phyloP scores from a whole-genome alignment of 345 rosid species.

The Hypericum perforatum region DNA sequence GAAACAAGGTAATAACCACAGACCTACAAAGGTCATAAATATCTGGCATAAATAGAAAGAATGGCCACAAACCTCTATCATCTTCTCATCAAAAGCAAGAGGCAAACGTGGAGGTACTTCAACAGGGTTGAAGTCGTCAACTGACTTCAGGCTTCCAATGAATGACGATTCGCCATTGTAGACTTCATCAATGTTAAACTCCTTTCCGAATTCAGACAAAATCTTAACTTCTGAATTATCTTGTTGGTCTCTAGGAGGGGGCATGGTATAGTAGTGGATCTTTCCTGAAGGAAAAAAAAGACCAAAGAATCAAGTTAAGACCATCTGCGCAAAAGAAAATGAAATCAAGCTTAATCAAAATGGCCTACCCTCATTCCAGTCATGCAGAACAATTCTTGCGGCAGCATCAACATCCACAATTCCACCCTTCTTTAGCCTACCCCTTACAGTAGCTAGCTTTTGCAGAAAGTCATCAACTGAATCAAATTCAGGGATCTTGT shows the following conservation, averaged over 20 bases:
- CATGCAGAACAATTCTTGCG: conserved; percentile 79
- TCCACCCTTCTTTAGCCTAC: conserved; percentile 96
- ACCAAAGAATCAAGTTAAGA: neutral
- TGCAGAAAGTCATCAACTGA: conserved; percentile 81
- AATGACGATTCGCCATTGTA: conserved; percentile 71
- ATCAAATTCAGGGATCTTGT: conserved; percentile 66
- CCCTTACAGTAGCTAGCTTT: conserved; percentile 80
- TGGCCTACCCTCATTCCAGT: conserved; percentile 76
- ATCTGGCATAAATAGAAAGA: neutral
- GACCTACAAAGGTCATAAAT: no score
- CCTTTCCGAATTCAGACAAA: conserved; percentile 64
- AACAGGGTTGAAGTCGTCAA: conserved; percentile 51
- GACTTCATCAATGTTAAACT: conserved; percentile 74
- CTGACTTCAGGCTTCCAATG: conserved; percentile 79
- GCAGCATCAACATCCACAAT: conserved; percentile 76
- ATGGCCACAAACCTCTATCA: conserved; percentile 56
- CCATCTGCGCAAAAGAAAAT: no score
- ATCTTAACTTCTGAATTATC: conserved; percentile 63
- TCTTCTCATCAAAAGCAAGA: conserved; percentile 52
- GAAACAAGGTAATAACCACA: neutral
- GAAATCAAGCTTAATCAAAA: neutral
- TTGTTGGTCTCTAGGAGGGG: conserved; percentile 57
- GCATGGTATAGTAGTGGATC: conserved; percentile 83
- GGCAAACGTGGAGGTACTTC: conserved; percentile 68
- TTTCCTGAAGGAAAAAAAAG: conserved; percentile 48